Base-by-base conservation (phyloP, 2,329 filamentous ascomycete species). In the Paecilomyces sp. region DNA sequence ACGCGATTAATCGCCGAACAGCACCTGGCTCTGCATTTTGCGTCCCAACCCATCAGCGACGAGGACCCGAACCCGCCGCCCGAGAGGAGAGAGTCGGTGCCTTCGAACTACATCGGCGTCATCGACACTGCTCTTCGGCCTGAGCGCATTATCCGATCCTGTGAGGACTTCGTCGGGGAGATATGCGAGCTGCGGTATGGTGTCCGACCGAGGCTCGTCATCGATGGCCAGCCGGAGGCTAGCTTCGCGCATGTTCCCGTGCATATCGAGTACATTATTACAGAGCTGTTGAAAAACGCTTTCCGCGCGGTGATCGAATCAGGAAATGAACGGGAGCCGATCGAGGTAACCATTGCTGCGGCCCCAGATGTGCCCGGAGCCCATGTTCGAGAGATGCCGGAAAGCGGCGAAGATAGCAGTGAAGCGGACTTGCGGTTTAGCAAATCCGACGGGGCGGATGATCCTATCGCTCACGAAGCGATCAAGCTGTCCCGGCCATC, bases 181-280 rank as follows among this genome's bases (percentile, higher is more conserved):
- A 96, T 97, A 62, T 97, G 93, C 78, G 94, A 97, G 79, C 83
- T 97, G 36, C 93, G 94, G 63, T 99, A 99, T 70, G 94, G 94
- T 57, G 86, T 95, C 1, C 85, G 94, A 0, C 94, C 94, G 0
- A 83, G 82, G 1, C 83, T 96, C 68, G 78, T 88, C 54, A 88
- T 99, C 68, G 89, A 92, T 65, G 94, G 94, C 64, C 88, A 95
- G 72, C 87, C 89, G 0, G 87, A 89, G 57, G 91, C 92, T n/a
- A 88, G 87, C 0, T 96, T 99, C 70, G 92, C 93, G 22, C 94
- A 95, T 70, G 88, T 99, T 8, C 94, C 94, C 13, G 94, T 96
- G 73, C 94, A 99, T 74, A 83, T 99, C 25, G 93, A 97, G 76
- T 99, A 99, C 74, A 97, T 99, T 64, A 85, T 97, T 64, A 99